Base-by-base conservation (phyloP, 2,329 filamentous ascomycete genomes). In the Sporothrix euskadiensis region DNA sequence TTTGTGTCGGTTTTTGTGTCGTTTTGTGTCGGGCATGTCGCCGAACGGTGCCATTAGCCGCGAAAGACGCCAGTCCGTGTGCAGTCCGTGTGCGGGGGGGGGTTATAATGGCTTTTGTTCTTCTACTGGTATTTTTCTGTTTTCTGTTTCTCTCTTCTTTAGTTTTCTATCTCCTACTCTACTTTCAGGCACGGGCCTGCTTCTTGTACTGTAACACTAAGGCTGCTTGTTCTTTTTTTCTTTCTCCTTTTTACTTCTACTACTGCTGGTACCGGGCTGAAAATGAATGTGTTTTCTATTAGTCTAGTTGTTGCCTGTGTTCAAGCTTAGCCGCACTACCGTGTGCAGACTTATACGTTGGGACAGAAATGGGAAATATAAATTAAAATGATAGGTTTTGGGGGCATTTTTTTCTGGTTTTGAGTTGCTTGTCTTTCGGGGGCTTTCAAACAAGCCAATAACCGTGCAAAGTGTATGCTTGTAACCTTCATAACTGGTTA, bases 191-290 rank as follows among this genome's bases (percentile, higher is more conserved):
- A 7, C 1, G 19, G 44, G 47, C 47, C 66, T 54, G 47, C 14
- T 35, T 69, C 4, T 69, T 69, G 66, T 69, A 69, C 66, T 69
- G 66, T 69, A 69, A 69, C 66, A 69, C 47, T 54, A 69, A 19
- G 47, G 66, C 47, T 39, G 3, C 8, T 32, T 30, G 10, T 52
- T n/a, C 10, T 39, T 69, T 35, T 52, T 4, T 35, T n/a, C 22
- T 12, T 26, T 39, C 22, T 69, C 8, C 54, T 9, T 68, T 35
- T 66, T 6, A 44, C 30, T n/a, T 44, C 47, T 47, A 35, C 22
- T 52, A 30, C 9, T 41, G 44, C 44, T 65, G 39, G n/a, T 26
- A 47, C 12, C 5, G n/a, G 44, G 44, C 52, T 56, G 47, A 54
- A 22, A 39, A 54, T 19, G 65, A 19, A 9, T 52, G 26, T 69